Evolutionary conservation across 352 stramenopile species (phyloP), one percentile per base, ranked within the genome.

Genomic region (Aphanomyces cochlioides): DNA sequence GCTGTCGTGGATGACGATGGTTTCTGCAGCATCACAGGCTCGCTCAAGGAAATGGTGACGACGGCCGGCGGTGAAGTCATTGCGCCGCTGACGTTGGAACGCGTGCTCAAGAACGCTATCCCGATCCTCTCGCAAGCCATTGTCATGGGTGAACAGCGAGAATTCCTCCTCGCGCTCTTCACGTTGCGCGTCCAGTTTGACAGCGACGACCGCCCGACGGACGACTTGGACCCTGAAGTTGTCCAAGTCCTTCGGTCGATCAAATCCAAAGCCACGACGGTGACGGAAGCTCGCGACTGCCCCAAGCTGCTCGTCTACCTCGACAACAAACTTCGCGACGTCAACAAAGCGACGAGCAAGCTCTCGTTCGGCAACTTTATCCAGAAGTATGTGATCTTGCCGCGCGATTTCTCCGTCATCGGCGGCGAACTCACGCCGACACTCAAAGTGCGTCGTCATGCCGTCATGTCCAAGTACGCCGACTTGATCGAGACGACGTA

Each of bases 1-100:
- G 95, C 89, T 17, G 84, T 90, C 63, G 84, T 97, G n/a, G 93
- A 97, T 65, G 81, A 92, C 38, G 79, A 93, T 41, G 92, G 95
- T 19, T 98, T 98, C 76, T 88, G 97, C 80, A 83, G 76, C 50
- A 98, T 98, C 69, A 98, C 95, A 17, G 95, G 95, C 28, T 90
- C 95, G 66, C 97, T 98, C 78, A 98, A 98, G 75, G 95, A 98
- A 77, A 73, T 98, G 28, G 94, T 98, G 54, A 90, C 96, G 66
- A 98, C 93, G 47, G 92, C 95, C 17, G 95, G 95, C 72, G 95
- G 95, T 47, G 95, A 98, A 74, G 98, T 98, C 77, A 89, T 98
- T 10, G 80, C 95, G 28, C 95, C 95, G 53, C 88, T 96, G 5
- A 79, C 93, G 37, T 90, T 98, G 70, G 93, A 98, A 70, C 83